Evolutionary conservation across 257 asterid genomes (phyloP).

Genomic region (Cynanchum wilfordii): DNA sequence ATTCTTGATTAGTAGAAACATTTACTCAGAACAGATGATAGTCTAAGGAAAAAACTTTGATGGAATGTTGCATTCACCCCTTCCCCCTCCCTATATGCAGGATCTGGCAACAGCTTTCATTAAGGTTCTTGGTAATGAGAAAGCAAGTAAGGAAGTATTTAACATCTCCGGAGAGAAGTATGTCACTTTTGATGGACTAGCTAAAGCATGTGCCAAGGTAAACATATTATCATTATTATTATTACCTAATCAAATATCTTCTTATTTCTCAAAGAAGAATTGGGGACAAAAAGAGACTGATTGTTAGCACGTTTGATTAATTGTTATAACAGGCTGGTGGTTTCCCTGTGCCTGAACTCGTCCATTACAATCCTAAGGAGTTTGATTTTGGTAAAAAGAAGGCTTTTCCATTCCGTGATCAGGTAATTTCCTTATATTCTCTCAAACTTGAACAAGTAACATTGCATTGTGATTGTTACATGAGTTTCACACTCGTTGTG

Average conservation of each 20-base stretch:
- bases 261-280: background rate
- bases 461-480: too few species aligned
- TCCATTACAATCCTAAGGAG: conserved; percentile 95
- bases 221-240: too few species aligned
- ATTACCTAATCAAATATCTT: too few species aligned
- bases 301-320: background rate
- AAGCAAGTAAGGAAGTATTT: conserved; percentile 81
- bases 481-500: too few species aligned
- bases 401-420: conserved; percentile 90
- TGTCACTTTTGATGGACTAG: conserved; percentile 93
- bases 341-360: conserved; percentile 92
- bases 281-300: background rate
- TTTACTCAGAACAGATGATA: too few species aligned
- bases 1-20: too few species aligned
- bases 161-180: conserved; percentile 94
- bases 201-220: conserved; percentile 96
- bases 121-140: conserved; percentile 84
- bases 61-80: too few species aligned
- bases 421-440: conserved; percentile 36
- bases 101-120: conserved; percentile 84
- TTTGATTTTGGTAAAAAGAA: conserved; percentile 98
- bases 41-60: too few species aligned
- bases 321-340: conserved; percentile 68
- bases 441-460: too few species aligned
- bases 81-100: conserved; percentile 31